phyloP scores from a whole-genome alignment of 768 basidiomycete genomes.

The Tylopilus rubrobrunneus region DNA sequence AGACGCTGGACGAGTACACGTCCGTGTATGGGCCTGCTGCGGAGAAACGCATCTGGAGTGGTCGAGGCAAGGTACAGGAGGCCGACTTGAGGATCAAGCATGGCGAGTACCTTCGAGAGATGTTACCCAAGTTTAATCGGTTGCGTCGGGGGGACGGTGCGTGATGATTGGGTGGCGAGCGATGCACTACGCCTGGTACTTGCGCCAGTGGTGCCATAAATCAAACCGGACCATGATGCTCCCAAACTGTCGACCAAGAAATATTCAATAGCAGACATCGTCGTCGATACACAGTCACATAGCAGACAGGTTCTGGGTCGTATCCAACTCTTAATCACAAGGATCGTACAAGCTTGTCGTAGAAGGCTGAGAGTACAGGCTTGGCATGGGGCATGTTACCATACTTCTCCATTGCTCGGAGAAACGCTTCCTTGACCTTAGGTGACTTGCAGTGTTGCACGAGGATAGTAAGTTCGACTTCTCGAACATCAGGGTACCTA shows the following conservation, averaged over 20 bases:
- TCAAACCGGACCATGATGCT: no score
- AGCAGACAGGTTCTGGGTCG: not conserved
- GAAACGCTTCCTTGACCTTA: conserved; percentile 13
- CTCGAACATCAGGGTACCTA: conserved; percentile 17
- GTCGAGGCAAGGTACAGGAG: conserved; percentile 79
- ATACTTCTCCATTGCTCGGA: conserved; percentile 5
- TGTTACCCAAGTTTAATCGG: conserved; percentile 86
- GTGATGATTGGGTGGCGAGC: conserved; percentile 18
- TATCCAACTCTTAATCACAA: not conserved
- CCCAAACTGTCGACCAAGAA: no score
- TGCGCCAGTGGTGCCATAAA: no score
- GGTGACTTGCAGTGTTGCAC: conserved; percentile 1
- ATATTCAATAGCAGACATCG: no score
- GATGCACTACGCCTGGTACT: not conserved
- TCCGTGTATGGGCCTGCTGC: conserved; percentile 76
- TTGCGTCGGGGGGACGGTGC: conserved; percentile 57
- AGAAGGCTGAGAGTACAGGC: conserved; percentile 15
- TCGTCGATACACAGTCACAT: no score
- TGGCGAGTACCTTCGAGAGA: conserved; percentile 86
- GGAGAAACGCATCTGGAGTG: conserved; percentile 80
- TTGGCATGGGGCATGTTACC: conserved; percentile 7
- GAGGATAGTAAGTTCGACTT: conserved; percentile 16
- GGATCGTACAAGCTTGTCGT: conserved; percentile 5
- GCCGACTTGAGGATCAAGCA: conserved; percentile 82
- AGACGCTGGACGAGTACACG: conserved; percentile 78